Conservation (phyloP, 768 basidiomycete species). For the Podaxis sp. region DNA sequence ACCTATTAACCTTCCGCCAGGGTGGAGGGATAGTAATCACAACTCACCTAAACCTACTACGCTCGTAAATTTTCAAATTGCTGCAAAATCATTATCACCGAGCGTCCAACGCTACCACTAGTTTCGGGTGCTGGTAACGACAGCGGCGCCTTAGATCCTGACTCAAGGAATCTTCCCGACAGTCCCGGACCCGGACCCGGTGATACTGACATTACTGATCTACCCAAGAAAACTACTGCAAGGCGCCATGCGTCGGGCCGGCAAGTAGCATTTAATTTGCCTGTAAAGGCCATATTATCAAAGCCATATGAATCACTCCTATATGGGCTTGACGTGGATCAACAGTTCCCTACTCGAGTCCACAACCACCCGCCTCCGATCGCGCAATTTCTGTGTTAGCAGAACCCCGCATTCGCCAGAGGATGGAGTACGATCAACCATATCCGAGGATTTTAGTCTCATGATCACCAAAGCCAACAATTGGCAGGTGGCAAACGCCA, state of each 20-base stretch:
- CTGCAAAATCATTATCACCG: too few relatives aligned
- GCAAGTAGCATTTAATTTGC: not conserved
- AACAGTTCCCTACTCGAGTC: conserved; percentile 12
- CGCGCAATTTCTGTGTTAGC: not conserved
- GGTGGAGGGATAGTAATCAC: not conserved
- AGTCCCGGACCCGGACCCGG: too few relatives aligned
- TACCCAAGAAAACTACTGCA: not conserved
- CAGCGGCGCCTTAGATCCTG: not conserved
- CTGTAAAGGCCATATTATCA: not conserved
- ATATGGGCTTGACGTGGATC: not conserved
- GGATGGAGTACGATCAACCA: not conserved
- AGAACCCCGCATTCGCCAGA: not conserved
- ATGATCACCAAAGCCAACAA: not conserved
- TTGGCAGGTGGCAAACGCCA: not conserved
- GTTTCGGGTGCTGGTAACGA: too few relatives aligned
- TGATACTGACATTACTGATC: not conserved
- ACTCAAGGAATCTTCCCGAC: too few relatives aligned
- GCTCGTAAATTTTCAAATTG: not conserved
- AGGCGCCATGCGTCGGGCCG: not conserved
- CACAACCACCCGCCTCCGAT: not conserved
- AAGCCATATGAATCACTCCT: not conserved
- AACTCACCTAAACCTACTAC: not conserved
- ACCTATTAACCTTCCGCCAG: not conserved
- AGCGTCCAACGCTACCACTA: too few relatives aligned
- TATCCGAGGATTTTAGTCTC: conserved; percentile 6